Evolutionary conservation across 192 early-diverging fungal genomes (phyloP), one percentile per base, ranked within the genome.

Genomic region (Glomus cerebriforme): DNA sequence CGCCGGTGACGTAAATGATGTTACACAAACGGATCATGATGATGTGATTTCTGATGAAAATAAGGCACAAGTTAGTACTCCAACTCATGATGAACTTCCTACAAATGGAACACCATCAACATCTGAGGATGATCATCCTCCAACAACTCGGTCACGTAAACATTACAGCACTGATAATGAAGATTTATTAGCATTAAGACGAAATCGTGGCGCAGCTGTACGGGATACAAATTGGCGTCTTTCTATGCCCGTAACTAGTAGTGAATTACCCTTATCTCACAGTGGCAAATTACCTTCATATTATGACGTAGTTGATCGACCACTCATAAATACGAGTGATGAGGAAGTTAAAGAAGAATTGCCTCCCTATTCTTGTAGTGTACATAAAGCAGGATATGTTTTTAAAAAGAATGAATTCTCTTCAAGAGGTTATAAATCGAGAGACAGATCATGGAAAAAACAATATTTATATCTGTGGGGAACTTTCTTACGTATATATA

Each of bases 391-490:
- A 34, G 79, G 77, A 7, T 86, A 77, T 69, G 31, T 78, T 9
- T 13, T 47, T 4, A 70, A 84, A n/a, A 86, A 86, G 43, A 68
- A 78, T 47, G 85, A 86, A 78, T 64, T 77, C 24, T 64, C 73
- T 19, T 29, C 37, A 34, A 75, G 74, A 24, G 71, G 43, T 2
- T 26, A 74, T 5, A 75, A 59, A 69, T 37, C 85, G 17, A 78
- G 69, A 15, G 45, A 79, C 59, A 43, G 85, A 79, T 81, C 81
- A 47, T 86, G 85, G 85, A 82, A 75, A 78, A 80, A 80, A 63
- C 26, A 78, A 13, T 84, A 82, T 75, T 26, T 84, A 15, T 32
- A 71, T n/a, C 54, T 84, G 15, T 80, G 81, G 78, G 83, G 81
- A 64, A 84, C 83, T 2, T 64, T 73, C 9, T 54, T 84, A 32